Base-by-base conservation (phyloP, 169 alveolate species). In the Plasmodium reichenowi region DNA sequence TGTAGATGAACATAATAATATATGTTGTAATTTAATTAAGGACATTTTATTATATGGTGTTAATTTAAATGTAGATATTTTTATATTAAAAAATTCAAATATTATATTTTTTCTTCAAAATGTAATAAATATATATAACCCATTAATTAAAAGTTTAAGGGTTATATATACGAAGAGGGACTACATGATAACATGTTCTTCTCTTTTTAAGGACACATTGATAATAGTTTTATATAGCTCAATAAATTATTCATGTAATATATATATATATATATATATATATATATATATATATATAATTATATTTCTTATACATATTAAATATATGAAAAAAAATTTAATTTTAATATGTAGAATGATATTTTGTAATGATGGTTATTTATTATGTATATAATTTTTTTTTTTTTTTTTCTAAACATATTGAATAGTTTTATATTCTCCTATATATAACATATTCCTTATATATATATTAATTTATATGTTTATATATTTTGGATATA, bases 41-140 rank as follows among this genome's bases (percentile, higher is more conserved):
- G 89, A 64, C 32, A 63, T 43, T 32, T 45, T 50, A 32, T 45
- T 78, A 32, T 78, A 78, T 66, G 89, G 89, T 64, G 38, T 78
- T 29, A 78, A 78, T 59, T 66, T 78, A 52, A 66, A 78, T 52
- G 78, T 78, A 13, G 89, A 78, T 66, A 52, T 78, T 5, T 78
- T 66, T 78, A 32, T 78, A 58, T 70, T 78, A 20, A 59, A 78
- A 17, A 78, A 66, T 66, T 48, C 43, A 6, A 78, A 78, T 56
- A 78, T 78, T 24, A 48, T 78, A 1, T 78, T 78, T 59, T 78
- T 78, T 59, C 75, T 64, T 12, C 89, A 78, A 15, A 78, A 78
- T 52, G 70, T 78, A 48, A 78, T 78, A 2, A 78, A 64, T 66
- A 78, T 78, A 48, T 78, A 78, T 45, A 78, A 78, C 48, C 89